These are phyloP conservation scores for Selenicereus undatus DNA, from an alignment of 148 eudicot species.

Conservation along the genomic window DNA sequence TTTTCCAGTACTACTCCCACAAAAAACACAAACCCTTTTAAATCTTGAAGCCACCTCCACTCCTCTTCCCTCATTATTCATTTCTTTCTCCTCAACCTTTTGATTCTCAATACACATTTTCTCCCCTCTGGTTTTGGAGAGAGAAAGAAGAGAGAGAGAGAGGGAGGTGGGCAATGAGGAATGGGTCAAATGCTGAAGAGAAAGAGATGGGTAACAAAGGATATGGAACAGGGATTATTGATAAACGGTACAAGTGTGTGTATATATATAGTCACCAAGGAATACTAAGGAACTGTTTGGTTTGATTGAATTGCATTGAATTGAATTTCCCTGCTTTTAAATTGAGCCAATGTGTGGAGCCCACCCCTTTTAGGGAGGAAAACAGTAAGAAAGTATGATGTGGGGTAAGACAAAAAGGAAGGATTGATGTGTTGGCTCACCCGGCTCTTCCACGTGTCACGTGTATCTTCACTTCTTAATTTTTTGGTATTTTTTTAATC, in stretches of 20 bases:
- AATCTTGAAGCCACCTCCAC: conserved; percentile 24
- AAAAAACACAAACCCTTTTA: conserved; percentile 54
- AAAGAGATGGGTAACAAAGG: conserved; percentile 9
- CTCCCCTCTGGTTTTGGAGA: not conserved
- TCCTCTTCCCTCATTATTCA: conserved; percentile 3
- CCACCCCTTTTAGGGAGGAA: not conserved
- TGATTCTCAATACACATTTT: conserved; percentile 27
- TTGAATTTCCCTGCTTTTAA: not conserved
- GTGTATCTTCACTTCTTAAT: too few species aligned
- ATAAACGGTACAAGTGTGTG: not conserved
- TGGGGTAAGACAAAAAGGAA: conserved; percentile 26
- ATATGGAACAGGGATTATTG: conserved; percentile 6
- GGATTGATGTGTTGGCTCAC: conserved; percentile 20
- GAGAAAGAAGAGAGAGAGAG: conserved; percentile 3
- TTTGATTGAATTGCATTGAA: not conserved
- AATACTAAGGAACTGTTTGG: not conserved
- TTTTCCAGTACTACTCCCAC: conserved; percentile 56
- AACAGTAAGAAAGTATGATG: not conserved
- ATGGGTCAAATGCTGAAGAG: conserved; percentile 21
- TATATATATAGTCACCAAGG: not conserved
- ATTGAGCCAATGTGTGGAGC: not conserved
- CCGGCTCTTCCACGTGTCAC: conserved; percentile 31
- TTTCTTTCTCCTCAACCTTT: conserved; percentile 15
- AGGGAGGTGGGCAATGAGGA: conserved; percentile 12
- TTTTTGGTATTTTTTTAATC: not conserved